Conservation (phyloP, 1,139 yeast species). For the Zygoascus hellenicus region DNA sequence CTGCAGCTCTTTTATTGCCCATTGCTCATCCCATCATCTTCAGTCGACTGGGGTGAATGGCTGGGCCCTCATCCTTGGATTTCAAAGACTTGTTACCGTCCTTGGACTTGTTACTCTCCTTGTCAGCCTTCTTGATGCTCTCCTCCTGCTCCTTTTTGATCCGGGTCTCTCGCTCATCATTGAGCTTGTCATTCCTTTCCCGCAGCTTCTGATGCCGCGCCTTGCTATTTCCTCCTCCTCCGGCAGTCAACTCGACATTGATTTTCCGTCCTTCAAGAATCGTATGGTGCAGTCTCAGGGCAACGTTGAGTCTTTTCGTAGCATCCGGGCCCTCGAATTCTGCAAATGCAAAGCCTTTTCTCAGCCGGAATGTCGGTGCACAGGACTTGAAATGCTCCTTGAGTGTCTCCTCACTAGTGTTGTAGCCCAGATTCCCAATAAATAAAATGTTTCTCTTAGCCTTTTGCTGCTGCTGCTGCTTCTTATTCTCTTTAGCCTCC, state of each 20-base stretch:
- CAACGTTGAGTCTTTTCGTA: slow-evolving; percentile 64
- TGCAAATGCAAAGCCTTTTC: slow-evolving; percentile 86
- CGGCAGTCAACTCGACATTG: slow-evolving; percentile 93
- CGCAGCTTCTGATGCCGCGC: slow-evolving; percentile 64
- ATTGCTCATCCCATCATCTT: neutral
- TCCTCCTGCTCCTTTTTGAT: slow-evolving; percentile 24
- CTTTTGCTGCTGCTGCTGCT: slow-evolving; percentile 19
- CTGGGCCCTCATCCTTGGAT: neutral
- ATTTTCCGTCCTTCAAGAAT: slow-evolving; percentile 63
- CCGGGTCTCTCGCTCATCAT: slow-evolving; percentile 52
- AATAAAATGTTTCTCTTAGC: slow-evolving; percentile 45
- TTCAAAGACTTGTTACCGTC: slow-evolving; percentile 3
- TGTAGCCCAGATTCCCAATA: slow-evolving; percentile 89
- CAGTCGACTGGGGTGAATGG: slow-evolving; percentile 10
- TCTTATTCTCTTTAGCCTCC: slow-evolving; percentile 38
- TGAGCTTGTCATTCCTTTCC: slow-evolving; percentile 69
- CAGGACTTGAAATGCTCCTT: slow-evolving; percentile 63
- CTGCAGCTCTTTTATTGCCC: neutral
- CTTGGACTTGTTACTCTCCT: slow-evolving; percentile 3
- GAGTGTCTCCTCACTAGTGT: slow-evolving; percentile 56
- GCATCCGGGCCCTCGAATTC: slow-evolving; percentile 72
- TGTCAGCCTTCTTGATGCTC: slow-evolving; percentile 11
- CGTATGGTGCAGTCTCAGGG: slow-evolving; percentile 77
- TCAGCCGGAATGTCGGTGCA: slow-evolving; percentile 73
- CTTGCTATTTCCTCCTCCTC: slow-evolving; percentile 93